Conservation (phyloP, 371 early-diverging fungal genomes). For the Mucor saturninus region DNA sequence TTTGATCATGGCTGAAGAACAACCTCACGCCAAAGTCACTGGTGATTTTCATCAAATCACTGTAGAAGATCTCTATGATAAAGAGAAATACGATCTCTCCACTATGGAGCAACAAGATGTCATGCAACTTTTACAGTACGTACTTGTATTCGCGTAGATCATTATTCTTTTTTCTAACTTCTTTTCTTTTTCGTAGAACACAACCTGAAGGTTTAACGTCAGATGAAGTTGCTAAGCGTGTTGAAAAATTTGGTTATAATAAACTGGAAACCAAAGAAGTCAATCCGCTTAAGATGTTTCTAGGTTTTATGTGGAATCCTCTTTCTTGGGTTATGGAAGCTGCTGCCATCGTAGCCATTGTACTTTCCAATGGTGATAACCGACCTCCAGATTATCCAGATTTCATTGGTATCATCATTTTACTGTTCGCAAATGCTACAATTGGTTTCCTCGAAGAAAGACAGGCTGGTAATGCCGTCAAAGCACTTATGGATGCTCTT, state of each 20-base stretch:
- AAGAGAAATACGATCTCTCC: conserved; percentile 78
- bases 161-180: not conserved
- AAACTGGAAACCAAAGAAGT: conserved; percentile 75
- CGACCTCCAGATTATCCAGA: conserved; percentile 80
- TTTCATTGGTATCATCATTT: conserved; percentile 80
- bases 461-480: conserved; percentile 76
- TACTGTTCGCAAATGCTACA: conserved; percentile 81
- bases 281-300: conserved; percentile 81
- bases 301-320: conserved; percentile 85
- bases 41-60: conserved; percentile 51
- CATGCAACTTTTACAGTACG: conserved; percentile 68
- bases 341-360: conserved; percentile 77
- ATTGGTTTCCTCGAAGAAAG: conserved; percentile 89
- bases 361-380: conserved; percentile 67
- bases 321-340: conserved; percentile 83
- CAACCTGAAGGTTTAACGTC: conserved; percentile 64
- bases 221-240: conserved; percentile 62
- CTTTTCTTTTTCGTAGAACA: conserved; percentile 37
- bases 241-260: conserved; percentile 70
- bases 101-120: conserved; percentile 77
- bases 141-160: conserved; percentile 1
- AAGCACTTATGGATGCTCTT: conserved; percentile 74
- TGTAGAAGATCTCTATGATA: conserved; percentile 75
- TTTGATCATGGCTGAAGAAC: conserved; percentile 24
- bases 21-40: conserved; percentile 29